Evolutionary conservation across 2,329 filamentous ascomycete species (phyloP).

Genomic region (Curvularia sp.): DNA sequence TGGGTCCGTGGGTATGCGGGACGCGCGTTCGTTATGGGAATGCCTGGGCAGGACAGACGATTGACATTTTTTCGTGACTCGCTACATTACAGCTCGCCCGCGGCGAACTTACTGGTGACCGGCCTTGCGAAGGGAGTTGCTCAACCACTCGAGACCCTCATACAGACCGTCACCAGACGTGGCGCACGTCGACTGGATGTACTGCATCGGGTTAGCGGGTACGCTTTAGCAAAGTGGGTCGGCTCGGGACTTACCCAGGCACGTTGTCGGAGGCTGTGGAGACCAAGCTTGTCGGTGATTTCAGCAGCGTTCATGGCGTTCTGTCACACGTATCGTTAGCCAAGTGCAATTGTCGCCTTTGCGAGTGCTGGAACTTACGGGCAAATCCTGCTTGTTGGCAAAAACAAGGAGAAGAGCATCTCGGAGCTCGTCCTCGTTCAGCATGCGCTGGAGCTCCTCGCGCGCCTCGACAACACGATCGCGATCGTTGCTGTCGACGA

Average conservation of each 20-base stretch:
- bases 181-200: conserved; percentile 99
- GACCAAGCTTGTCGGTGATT: conserved; percentile 99
- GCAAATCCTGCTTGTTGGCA: conserved; percentile 98
- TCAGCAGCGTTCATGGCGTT: conserved; percentile 99
- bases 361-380: conserved; percentile 61
- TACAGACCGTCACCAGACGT: conserved; percentile 99
- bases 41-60: conserved; percentile 38
- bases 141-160: conserved; percentile 82
- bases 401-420: conserved; percentile 94
- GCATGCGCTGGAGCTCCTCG: conserved; percentile 93
- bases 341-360: not conserved
- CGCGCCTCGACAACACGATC: conserved; percentile 90
- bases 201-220: conserved; percentile 59
- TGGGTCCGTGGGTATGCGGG: conserved; percentile 34
- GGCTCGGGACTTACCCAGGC: conserved; percentile 80
- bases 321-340: conserved; percentile 57
- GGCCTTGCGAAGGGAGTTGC: conserved; percentile 63
- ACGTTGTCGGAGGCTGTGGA: conserved; percentile 98
- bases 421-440: conserved; percentile 97
- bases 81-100: conserved; percentile 29
- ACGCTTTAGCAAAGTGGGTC: not conserved
- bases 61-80: conserved; percentile 37
- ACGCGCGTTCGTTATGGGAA: conserved; percentile 35
- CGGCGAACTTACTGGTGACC: conserved; percentile 55
- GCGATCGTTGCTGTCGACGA: conserved; percentile 94